Evolutionary conservation across 2,329 filamentous ascomycete genomes (phyloP), one percentile per base, ranked within the genome.

Genomic region (Ambrosiella xylebori): DNA sequence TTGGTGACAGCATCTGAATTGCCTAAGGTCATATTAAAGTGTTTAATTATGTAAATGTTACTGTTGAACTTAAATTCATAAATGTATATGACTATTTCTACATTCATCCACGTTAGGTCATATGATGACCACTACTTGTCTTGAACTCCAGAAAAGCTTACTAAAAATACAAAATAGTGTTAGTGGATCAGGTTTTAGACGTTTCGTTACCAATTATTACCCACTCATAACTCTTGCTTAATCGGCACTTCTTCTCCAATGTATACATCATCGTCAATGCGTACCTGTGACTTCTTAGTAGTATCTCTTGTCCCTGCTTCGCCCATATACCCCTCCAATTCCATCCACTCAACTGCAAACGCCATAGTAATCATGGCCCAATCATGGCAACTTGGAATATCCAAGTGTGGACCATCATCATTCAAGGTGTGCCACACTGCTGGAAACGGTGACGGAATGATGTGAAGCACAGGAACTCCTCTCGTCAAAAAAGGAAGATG

Each of bases 301-400:
- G 12, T n/a, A 11, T 27, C 37, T n/a, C 27, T 53, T 5, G 9
- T 53, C 37, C 37, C 27, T 15, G 15, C 51, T 36, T 8, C 13
- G 7, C 13, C 17, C 62, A 74, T 65, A 45, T 68, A 66, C 5
- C 66, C 66, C 19, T 71, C 71, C 61, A 97, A 70, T 63, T 95
- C 90, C 79, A 97, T 80, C 89, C 90, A 97, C 70, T 97, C 91
- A 0, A 86, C 84, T 39, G 82, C 79, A 71, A 97, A 98, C 0
- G 82, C 90, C 0, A 86, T 84, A 6, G 91, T 75, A 54, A 98
- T 83, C 67, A 79, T 82, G 15, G 85, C 81, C 93, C 93, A 98
- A 69, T 98, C 93, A 64, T 86, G 79, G 40, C 90, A 80, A 0
- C 86, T 91, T 7, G 80, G 74, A 63, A 84, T 73, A 68, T 98